These are phyloP conservation scores for Allantophomopsis lycopodina DNA, from an alignment of 2,329 filamentous ascomycete species.

Conservation along the genomic window DNA sequence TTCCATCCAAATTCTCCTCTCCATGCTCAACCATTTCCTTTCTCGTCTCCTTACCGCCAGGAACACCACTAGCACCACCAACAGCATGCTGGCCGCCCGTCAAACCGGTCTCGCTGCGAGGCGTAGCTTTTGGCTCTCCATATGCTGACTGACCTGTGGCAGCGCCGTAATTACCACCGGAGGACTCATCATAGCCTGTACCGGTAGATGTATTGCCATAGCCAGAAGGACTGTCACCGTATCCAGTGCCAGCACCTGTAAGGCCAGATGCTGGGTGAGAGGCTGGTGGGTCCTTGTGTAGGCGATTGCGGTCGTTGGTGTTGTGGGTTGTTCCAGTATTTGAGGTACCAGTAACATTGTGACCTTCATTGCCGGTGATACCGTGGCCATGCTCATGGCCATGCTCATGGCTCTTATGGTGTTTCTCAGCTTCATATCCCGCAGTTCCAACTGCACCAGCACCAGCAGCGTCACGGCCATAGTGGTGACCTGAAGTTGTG, in stretches of 20 bases:
- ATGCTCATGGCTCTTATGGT: no score
- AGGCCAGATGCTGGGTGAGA: slow-evolving; percentile 8
- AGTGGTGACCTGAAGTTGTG: slow-evolving; percentile 2
- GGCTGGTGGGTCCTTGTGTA: slow-evolving; percentile 14
- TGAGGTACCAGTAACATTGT: background rate
- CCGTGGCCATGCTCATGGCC: no score
- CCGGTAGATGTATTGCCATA: slow-evolving; percentile 2
- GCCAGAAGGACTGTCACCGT: background rate
- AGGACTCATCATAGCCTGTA: background rate
- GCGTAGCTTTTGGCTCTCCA: no score
- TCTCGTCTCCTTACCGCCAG: no score
- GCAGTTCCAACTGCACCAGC: background rate
- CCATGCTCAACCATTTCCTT: no score
- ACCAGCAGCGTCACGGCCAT: slow-evolving; percentile 4
- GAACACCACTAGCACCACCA: no score
- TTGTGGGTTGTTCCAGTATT: background rate
- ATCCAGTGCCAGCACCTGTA: background rate
- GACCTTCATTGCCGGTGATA: background rate
- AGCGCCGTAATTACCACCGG: slow-evolving; percentile 8
- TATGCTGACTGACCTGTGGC: slow-evolving; percentile 13
- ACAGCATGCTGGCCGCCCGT: no score
- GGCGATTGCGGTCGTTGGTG: slow-evolving; percentile 6
- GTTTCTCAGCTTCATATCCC: background rate
- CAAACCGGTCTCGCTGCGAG: no score
- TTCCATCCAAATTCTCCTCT: no score